phyloP scores from a whole-genome alignment of 2,329 filamentous ascomycete species.

The Fusarium clavum region DNA sequence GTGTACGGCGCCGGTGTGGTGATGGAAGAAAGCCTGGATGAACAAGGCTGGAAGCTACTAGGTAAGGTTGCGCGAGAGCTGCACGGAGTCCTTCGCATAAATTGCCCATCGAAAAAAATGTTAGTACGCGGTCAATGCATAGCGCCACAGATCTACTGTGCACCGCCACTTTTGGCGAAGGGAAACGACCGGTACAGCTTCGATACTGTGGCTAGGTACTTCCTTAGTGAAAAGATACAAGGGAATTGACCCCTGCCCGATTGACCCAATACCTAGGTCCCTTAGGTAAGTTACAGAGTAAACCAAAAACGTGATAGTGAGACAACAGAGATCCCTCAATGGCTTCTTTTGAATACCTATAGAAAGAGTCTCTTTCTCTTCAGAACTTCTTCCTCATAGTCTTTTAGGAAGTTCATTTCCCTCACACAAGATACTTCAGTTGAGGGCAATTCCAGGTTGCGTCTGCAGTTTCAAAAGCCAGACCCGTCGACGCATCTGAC shows the following conservation, averaged over 20 bases:
- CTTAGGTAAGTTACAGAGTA: background rate
- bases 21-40: constrained; percentile 17
- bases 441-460: background rate
- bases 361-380: background rate
- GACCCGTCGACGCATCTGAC: background rate
- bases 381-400: background rate
- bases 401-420: background rate
- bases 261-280: background rate
- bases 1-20: constrained; percentile 20
- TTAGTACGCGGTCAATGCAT: constrained; percentile 37
- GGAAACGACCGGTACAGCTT: background rate
- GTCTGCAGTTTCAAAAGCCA: background rate
- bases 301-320: background rate
- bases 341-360: background rate
- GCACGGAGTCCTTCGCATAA: constrained; percentile 29
- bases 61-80: constrained; percentile 27
- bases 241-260: background rate
- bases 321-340: background rate
- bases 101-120: constrained; percentile 10
- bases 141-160: constrained; percentile 21
- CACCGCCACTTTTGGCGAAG: constrained; percentile 27
- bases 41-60: constrained; percentile 31
- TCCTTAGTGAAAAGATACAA: background rate
- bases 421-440: background rate
- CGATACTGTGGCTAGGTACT: background rate